A percentile compares a stretch with the other conserved stretches of the same genome.
These are phyloP conservation scores for Mesembryanthemum crystallinum DNA, from an alignment of 148 eudicot species.

Conservation along the genomic window DNA sequence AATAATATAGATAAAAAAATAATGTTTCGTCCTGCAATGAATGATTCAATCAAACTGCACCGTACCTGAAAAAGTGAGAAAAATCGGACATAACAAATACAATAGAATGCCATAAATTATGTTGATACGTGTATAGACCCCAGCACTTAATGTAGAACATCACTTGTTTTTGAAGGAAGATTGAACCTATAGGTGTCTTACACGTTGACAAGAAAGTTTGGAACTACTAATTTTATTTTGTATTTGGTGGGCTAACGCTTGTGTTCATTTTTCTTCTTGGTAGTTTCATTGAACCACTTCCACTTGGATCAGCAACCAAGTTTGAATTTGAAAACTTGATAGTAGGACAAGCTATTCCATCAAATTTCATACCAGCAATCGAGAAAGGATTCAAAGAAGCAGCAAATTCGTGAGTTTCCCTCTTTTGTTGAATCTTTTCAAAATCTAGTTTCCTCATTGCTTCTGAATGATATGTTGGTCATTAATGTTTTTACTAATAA, in stretches of 20 bases:
- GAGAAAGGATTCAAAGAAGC: slow-evolving; percentile 98
- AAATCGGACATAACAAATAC: background rate
- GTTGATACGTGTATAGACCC: background rate
- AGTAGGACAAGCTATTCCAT: slow-evolving; percentile 90
- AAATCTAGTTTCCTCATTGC: background rate
- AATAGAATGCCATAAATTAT: background rate
- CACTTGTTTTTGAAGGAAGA: background rate
- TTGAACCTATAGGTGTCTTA: background rate
- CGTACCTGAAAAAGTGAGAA: background rate
- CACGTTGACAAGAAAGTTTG: background rate
- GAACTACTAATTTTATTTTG: background rate
- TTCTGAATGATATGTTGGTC: background rate
- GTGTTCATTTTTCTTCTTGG: slow-evolving; percentile 17
- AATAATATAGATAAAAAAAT: too few relatives aligned
- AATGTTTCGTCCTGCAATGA: background rate
- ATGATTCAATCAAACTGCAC: background rate
- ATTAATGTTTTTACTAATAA: background rate
- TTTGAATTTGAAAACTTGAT: slow-evolving; percentile 90
- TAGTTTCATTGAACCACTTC: slow-evolving; percentile 90
- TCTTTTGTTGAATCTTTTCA: slow-evolving; percentile 9
- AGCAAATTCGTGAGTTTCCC: slow-evolving; percentile 77
- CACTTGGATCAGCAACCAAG: slow-evolving; percentile 71
- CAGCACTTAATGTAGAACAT: background rate
- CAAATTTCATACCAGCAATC: slow-evolving; percentile 87
- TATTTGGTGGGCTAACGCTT: background rate